Base-by-base conservation (phyloP, 805 yeast genomes). In the Pichia exigua region DNA sequence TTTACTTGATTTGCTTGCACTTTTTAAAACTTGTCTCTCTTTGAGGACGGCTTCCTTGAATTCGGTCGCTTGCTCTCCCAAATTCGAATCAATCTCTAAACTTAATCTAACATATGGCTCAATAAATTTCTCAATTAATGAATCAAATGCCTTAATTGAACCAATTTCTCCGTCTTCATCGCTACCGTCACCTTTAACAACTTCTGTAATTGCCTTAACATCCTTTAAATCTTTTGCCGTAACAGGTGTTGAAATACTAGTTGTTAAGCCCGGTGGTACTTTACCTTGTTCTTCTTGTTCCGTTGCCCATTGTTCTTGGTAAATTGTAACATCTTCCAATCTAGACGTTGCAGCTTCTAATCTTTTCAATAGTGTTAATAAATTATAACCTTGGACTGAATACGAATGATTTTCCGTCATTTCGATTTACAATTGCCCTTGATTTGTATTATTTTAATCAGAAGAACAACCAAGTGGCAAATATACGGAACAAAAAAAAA, bases 271-370 rank as follows among this genome's bases (percentile, higher is more conserved):
- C 3, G 30, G 35, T 30, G 35, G n/a, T 3, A 12, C 35, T 2
- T 3, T 7, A 9, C n/a, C 35, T 30, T 5, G n/a, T 30, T 12
- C 35, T 13, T 30, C 35, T 13, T 30, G n/a, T 20, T 52, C 48
- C n/a, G 49, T 32, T 9, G 54, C 55, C 46, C 78, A 73, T 40
- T 79, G 81, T 59, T 83, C 87, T 64, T 88, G 95, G 65, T 77
- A 83, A 49, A 85, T 76, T 30, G 95, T 87, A 45, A 90, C 82
- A 66, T 90, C 97, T 63, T 90, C 97, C 59, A 90, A 79, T 46
- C 97, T 81, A 7, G 96, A 84, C 11, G 97, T 88, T 38, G 97
- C 97, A 17, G 95, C 92, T 67, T 90, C 97, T 60, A 90, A 75
- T 77, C 85, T 73, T 67, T 84, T 84, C 69, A 84, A 71, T 50